Conservation (phyloP, 305 asterid genomes). For the Withania somnifera region DNA sequence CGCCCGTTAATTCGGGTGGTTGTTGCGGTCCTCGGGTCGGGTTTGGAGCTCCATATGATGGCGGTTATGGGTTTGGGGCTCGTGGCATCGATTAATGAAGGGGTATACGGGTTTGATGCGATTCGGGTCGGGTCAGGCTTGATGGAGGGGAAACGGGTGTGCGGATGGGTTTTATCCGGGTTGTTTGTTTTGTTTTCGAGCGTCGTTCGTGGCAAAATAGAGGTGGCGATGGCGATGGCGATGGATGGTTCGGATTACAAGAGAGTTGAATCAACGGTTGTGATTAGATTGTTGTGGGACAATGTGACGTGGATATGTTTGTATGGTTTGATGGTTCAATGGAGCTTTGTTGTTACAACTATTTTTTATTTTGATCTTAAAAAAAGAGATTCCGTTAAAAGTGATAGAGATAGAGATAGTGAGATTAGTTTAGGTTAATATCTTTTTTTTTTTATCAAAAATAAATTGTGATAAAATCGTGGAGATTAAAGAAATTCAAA, state of each 20-base stretch:
- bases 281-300: neutral
- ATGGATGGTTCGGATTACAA: neutral
- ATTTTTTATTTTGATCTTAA: neutral
- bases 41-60: slow-evolving; percentile 1
- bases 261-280: neutral
- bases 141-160: neutral
- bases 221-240: neutral
- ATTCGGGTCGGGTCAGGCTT: neutral
- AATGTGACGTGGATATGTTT: neutral
- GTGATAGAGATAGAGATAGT: neutral
- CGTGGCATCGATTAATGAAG: neutral
- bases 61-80: neutral
- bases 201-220: neutral
- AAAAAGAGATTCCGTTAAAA: neutral
- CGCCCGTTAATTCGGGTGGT: neutral
- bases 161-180: neutral
- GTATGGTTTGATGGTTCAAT: neutral
- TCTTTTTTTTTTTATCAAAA: neutral
- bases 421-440: neutral
- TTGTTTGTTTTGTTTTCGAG: neutral
- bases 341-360: neutral
- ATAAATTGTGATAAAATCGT: neutral
- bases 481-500: too few species aligned
- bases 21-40: neutral
- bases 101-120: neutral